Conservation (phyloP, 2,329 filamentous ascomycete genomes). For the Colletotrichum musicola region DNA sequence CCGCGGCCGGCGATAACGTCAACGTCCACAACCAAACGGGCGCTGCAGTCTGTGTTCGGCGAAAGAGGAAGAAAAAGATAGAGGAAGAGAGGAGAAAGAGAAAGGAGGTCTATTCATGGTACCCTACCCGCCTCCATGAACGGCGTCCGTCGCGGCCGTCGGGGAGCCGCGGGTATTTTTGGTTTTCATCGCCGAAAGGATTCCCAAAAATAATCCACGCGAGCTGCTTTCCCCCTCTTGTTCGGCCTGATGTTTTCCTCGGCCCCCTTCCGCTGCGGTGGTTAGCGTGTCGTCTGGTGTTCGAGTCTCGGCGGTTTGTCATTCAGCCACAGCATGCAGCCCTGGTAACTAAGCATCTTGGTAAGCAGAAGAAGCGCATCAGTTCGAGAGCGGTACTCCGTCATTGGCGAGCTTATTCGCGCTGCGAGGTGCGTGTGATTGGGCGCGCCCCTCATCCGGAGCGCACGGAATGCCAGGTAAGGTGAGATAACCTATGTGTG, state of each 20-base stretch:
- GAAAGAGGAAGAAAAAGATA: no score
- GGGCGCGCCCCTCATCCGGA: slow-evolving; percentile 5
- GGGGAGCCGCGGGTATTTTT: slow-evolving; percentile 18
- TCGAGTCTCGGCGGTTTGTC: slow-evolving; percentile 32
- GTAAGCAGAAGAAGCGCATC: slow-evolving; percentile 20
- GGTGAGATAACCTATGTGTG: no score
- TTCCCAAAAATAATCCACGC: not conserved
- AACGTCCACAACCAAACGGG: no score
- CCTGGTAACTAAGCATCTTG: slow-evolving; percentile 37
- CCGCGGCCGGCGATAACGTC: no score
- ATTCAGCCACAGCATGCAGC: slow-evolving; percentile 34
- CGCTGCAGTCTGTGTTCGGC: no score
- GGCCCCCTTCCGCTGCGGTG: not conserved
- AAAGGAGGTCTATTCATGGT: not conserved
- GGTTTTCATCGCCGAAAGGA: not conserved
- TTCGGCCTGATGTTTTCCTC: slow-evolving; percentile 14
- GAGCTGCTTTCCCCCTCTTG: not conserved
- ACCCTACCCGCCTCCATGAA: no score
- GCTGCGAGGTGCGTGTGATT: slow-evolving; percentile 1
- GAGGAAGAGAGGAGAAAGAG: not conserved
- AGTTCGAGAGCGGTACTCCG: slow-evolving; percentile 14
- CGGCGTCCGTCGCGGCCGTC: not conserved
- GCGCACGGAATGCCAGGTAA: slow-evolving; percentile 3
- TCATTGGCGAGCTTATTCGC: slow-evolving; percentile 29
- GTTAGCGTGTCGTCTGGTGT: slow-evolving; percentile 32